Conservation (phyloP, 164 flowering plant genomes). For the Hamamelis virginiana region DNA sequence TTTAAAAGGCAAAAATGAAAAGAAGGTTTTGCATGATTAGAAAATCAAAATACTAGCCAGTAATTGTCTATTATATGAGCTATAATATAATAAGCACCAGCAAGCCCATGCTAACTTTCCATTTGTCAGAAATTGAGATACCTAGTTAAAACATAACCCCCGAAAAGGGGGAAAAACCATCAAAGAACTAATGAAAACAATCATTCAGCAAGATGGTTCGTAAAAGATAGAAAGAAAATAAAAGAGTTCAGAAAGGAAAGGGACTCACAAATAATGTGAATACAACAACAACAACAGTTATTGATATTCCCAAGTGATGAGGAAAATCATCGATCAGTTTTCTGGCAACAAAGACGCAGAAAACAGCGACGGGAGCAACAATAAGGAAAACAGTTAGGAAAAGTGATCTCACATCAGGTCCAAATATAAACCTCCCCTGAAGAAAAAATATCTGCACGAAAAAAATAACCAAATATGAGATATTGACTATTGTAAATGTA, state of each 20-base stretch:
- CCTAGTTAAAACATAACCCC: too few species aligned
- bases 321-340: conserved; percentile 38
- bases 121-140: neutral
- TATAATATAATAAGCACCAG: neutral
- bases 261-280: conserved; percentile 35
- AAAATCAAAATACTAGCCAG: too few species aligned
- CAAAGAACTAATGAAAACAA: neutral
- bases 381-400: conserved; percentile 30
- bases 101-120: neutral
- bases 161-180: neutral
- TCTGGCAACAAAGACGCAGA: conserved; percentile 44
- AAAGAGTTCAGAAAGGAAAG: neutral
- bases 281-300: conserved; percentile 24
- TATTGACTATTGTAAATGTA: neutral
- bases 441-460: conserved; percentile 35
- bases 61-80: neutral
- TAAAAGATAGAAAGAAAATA: neutral
- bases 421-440: conserved; percentile 44
- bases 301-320: conserved; percentile 30
- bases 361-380: conserved; percentile 31
- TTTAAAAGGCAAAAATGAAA: too few species aligned
- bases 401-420: conserved; percentile 47
- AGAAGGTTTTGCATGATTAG: too few species aligned
- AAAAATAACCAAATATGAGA: neutral
- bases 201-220: neutral